A percentile compares a stretch with the other conserved stretches of the same genome.
Evolutionary conservation across 352 stramenopile genomes (phyloP).

Genomic region (Peronospora belbahrii): DNA sequence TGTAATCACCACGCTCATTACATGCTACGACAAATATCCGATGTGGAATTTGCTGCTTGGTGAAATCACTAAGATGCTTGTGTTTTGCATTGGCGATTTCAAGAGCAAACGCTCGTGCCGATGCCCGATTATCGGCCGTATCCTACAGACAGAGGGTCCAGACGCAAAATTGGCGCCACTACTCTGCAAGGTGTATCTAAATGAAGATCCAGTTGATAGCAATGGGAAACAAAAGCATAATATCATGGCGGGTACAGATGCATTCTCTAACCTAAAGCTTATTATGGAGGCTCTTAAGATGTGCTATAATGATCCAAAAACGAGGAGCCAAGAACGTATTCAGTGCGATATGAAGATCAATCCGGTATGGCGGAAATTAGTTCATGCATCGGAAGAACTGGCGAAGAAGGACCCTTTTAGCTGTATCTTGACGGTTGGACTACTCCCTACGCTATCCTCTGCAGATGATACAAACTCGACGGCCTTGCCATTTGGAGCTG

Average conservation of each 20-base stretch:
- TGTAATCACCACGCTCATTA: constrained; percentile 58
- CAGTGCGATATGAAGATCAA: constrained; percentile 43
- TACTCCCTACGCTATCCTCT: constrained; percentile 22
- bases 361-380: constrained; percentile 46
- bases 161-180: constrained; percentile 53
- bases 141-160: constrained; percentile 44
- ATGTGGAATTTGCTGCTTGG: constrained; percentile 68
- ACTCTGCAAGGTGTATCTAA: constrained; percentile 53
- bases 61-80: constrained; percentile 80
- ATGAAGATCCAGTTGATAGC: constrained; percentile 18
- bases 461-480: constrained; percentile 18
- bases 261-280: constrained; percentile 73
- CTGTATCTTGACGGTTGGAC: constrained; percentile 52
- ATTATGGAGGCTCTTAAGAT: constrained; percentile 71
- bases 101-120: constrained; percentile 79
- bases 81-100: constrained; percentile 81
- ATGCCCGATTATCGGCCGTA: constrained; percentile 68
- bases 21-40: constrained; percentile 78
- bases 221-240: constrained; percentile 29
- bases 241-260: constrained; percentile 50
- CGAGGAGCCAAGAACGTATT: constrained; percentile 61
- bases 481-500: constrained; percentile 16
- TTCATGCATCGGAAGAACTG: constrained; percentile 46
- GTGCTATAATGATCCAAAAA: constrained; percentile 70
- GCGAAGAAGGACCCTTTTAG: constrained; percentile 35